Percentiles rank a stretch among this genome's conserved stretches.
Conservation (phyloP, 1,284 basidiomycete species). For the Pseudozyma thailandica region DNA sequence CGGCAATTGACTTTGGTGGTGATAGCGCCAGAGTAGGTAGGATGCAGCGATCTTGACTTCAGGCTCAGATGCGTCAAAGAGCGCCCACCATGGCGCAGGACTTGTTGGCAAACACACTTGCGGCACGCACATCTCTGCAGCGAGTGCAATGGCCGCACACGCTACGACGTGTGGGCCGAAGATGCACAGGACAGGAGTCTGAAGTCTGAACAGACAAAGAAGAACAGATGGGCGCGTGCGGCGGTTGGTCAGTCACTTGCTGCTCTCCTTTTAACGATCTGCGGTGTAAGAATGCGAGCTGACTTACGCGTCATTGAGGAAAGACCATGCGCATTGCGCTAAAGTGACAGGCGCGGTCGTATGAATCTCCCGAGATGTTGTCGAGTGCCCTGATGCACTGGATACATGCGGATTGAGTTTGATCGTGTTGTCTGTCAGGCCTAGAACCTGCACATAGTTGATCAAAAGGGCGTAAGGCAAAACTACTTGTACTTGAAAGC, state of each 20-base stretch:
- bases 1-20: slow-evolving; percentile 5
- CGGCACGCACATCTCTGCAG: slow-evolving; percentile 29
- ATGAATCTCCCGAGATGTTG: neutral
- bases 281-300: neutral
- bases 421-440: slow-evolving; percentile 70
- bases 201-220: slow-evolving; percentile 74
- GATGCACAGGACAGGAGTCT: slow-evolving; percentile 88
- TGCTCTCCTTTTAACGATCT: neutral
- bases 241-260: neutral
- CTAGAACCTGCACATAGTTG: slow-evolving; percentile 92
- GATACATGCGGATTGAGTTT: neutral
- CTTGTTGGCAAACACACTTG: slow-evolving; percentile 62
- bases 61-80: slow-evolving; percentile 67
- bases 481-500: slow-evolving; percentile 73
- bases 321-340: slow-evolving; percentile 67
- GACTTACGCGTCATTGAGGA: slow-evolving; percentile 69
- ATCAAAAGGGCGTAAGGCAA: slow-evolving; percentile 93
- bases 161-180: slow-evolving; percentile 89
- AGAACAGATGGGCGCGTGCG: neutral
- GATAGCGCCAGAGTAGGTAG: slow-evolving; percentile 58
- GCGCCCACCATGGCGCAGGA: slow-evolving; percentile 69
- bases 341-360: slow-evolving; percentile 11
- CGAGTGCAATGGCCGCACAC: slow-evolving; percentile 72
- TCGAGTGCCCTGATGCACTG: neutral
- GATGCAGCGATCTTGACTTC: slow-evolving; percentile 54